Evolutionary conservation across 2,329 filamentous ascomycete species (phyloP), one percentile per base, ranked within the genome.

Genomic region (Aspergillus fructus): DNA sequence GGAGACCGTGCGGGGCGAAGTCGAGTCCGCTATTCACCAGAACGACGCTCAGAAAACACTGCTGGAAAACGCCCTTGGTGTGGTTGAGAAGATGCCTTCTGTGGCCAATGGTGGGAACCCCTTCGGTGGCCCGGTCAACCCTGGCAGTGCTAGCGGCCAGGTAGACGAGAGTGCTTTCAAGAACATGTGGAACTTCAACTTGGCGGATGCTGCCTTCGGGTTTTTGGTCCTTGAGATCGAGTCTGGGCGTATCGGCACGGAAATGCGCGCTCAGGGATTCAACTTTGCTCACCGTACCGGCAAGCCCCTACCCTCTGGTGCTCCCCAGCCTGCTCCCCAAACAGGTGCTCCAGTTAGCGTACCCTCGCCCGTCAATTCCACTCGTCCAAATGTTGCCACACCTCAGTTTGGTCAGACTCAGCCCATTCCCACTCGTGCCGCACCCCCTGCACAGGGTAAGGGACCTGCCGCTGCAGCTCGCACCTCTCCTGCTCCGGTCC

Each of bases 181-280:
- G 82, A 99, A 99, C 74, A 97, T 97, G 94, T 99, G 94, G 94
- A 99, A 99, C 77, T 99, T 99, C 79, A 97, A 97, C 75, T 78
- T 99, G 64, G 94, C 94, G 30, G 94, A 99, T 79, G 94, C 94
- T 55, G 93, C 94, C 19, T 99, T 97, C 73, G 94, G 94, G 60
- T 99, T 92, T 82, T 82, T 99, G 51, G 92, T 97, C 15, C 79
- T 99, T 57, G 94, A 99, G 74, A 89, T 99, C 59, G 94, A 99
- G 71, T 90, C 92, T 70, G 94, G 94, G 51, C 88, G 94, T 43
- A 97, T 99, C 66, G 94, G 93, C 47, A 99, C 94, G 0, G 94
- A 99, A 78, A 99, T 99, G 94, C 88, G 92, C 62, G 94, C 94
- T 21, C 94, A 99, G 71, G 94, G 94, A 42, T 99, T 99, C 84